These are phyloP conservation scores for Ceratobasidium sp. DNA, from an alignment of 1,284 basidiomycete species.

Conservation along the genomic window DNA sequence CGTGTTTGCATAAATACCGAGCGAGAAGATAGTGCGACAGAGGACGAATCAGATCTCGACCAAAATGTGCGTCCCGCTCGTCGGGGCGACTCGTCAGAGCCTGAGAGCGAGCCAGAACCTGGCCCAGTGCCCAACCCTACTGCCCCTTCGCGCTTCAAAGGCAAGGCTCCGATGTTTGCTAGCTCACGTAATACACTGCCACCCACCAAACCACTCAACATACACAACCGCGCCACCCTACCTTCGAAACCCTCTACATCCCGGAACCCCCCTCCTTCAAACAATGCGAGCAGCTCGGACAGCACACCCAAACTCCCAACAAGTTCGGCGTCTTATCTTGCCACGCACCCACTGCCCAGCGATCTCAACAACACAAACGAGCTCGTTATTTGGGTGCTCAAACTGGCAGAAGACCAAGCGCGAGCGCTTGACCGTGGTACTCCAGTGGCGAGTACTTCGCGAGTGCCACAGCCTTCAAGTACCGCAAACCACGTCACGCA, in stretches of 20 bases:
- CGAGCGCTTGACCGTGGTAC: not conserved
- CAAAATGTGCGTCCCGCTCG: too few relatives aligned
- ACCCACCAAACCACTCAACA: too few relatives aligned
- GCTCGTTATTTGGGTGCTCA: slow-evolving; percentile 5
- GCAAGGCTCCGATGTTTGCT: too few relatives aligned
- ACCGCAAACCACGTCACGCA: slow-evolving; percentile 7
- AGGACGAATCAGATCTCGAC: not conserved
- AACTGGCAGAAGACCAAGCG: slow-evolving; percentile 1
- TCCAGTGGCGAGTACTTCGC: not conserved
- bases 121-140: too few relatives aligned
- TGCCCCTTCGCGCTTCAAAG: too few relatives aligned
- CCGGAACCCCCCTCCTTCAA: not conserved
- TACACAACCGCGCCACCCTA: too few relatives aligned
- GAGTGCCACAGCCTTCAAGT: not conserved
- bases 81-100: too few relatives aligned
- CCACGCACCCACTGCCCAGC: not conserved
- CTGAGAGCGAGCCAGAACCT: too few relatives aligned
- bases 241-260: not conserved
- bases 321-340: not conserved
- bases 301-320: not conserved
- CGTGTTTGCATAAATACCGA: not conserved
- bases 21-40: not conserved
- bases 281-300: not conserved
- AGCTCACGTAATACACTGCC: too few relatives aligned
- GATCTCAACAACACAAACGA: slow-evolving; percentile 2